Evolutionary conservation across 2,329 filamentous ascomycete genomes (phyloP), one percentile per base, ranked within the genome.

Genomic region (Dendryphion nanum): DNA sequence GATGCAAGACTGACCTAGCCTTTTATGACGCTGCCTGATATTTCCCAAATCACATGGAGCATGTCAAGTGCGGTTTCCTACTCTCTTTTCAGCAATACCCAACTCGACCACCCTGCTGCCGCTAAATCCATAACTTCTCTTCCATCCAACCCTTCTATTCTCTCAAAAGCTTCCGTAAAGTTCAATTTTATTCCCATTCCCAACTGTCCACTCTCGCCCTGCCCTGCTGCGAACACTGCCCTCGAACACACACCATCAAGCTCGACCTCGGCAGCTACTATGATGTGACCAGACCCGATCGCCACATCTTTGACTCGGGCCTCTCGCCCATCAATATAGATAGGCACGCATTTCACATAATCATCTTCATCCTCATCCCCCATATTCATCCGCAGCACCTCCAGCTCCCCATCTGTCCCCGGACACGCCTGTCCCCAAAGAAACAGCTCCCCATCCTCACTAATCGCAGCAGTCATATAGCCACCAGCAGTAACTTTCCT

Each of bases 341-440:
- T 41, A 4, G 42, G 39, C 6, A 58, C 40, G 14, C 42, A 48
- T 36, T 53, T 55, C 8, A 65, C 48, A 37, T 54, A 51, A 5
- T 61, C 56, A 30, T 63, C 61, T n/a, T 52, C 44, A 7, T 50
- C 37, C 12, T 38, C 36, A n/a, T 40, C 32, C 4, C 13, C 44
- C 8, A 23, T 31, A 5, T 51, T 43, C 15, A 17, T 14, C 15
- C 35, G 18, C 29, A 37, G 35, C 16, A 28, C 15, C 14, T 10
- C 10, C 13, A 40, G 26, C 5, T 29, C 24, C 6, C 5, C 15
- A 6, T 32, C 3, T 15, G 28, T 17, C 26, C 35, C 18, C n/a
- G 57, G 57, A 37, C 39, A 48, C 4, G 52, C 42, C 34, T 60
- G 53, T 3, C 62, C 62, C 62, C 62, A 65, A 4, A 65, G 7